Evolutionary conservation across 2,329 filamentous ascomycete species (phyloP).

Genomic region (Penicillium expansum): DNA sequence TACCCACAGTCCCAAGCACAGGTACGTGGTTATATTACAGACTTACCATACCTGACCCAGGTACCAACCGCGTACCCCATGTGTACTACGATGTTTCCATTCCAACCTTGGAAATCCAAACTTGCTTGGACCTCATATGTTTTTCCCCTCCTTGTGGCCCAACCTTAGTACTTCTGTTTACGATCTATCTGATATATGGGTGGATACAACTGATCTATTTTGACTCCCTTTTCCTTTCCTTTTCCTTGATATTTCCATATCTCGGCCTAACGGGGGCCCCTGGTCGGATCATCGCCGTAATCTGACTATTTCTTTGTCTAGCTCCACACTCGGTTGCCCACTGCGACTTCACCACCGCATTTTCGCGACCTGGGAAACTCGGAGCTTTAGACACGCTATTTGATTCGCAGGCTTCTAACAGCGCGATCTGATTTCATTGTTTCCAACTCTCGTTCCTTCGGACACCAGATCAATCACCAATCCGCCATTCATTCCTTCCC

Average conservation of each 20-base stretch:
- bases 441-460: background rate
- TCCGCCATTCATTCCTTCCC: background rate
- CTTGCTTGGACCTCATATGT: conserved; percentile 7
- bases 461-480: background rate
- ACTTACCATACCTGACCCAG: background rate
- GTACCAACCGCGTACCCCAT: background rate
- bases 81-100: background rate
- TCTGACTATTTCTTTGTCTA: conserved; percentile 23
- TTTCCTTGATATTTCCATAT: conserved; percentile 4
- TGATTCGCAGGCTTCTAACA: conserved; percentile 3
- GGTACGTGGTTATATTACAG: background rate
- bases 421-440: conserved; percentile 16
- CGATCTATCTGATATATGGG: conserved; percentile 22
- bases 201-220: conserved; percentile 5
- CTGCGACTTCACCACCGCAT: conserved; percentile 13
- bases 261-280: conserved; percentile 7
- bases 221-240: background rate
- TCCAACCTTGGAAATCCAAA: background rate
- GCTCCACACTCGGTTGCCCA: conserved; percentile 15
- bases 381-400: conserved; percentile 5
- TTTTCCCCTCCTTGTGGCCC: conserved; percentile 11
- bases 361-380: conserved; percentile 15
- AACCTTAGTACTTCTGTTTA: conserved; percentile 14
- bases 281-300: conserved; percentile 13
- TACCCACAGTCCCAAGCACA: background rate